Evolutionary conservation across 108 stramenopile species (phyloP).

Genomic region (Fragilaria crotonensis): DNA sequence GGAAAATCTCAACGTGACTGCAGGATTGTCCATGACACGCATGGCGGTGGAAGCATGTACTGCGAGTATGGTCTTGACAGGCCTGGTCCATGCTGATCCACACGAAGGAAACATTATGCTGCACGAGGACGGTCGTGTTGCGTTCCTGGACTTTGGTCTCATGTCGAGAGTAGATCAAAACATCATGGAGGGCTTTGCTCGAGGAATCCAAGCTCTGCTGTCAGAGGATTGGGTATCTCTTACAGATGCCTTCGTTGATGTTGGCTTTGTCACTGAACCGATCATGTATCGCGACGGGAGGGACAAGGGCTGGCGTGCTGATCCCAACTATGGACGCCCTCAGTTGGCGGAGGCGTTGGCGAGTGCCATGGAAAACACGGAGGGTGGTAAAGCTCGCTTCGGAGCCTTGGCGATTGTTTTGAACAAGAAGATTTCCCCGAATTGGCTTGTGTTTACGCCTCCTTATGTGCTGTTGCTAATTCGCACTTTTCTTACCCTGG

Average conservation of each 20-base stretch:
- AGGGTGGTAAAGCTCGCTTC: conserved; percentile 11
- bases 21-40: conserved; percentile 4
- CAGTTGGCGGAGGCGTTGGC: conserved; percentile 6
- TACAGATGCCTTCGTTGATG: conserved; percentile 7
- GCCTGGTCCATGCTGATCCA: conserved; percentile 26
- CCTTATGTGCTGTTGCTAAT: too few relatives aligned
- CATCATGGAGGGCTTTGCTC: conserved; percentile 20
- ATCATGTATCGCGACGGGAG: conserved; percentile 2
- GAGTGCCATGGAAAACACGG: conserved; percentile 5
- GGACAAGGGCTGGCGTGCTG: conserved; percentile 1
- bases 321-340: neutral
- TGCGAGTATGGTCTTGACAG: conserved; percentile 15
- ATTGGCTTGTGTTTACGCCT: conserved; percentile 12
- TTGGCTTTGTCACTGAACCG: conserved; percentile 10
- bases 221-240: conserved; percentile 5
- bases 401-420: conserved; percentile 15
- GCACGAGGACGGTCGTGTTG: conserved; percentile 4
- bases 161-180: too few relatives aligned
- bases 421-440: conserved; percentile 7
- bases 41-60: conserved; percentile 19
- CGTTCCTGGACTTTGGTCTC: conserved; percentile 21
- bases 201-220: conserved; percentile 11
- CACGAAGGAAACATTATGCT: conserved; percentile 22
- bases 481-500: conserved; percentile 56
- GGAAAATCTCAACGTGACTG: neutral